phyloP scores from a whole-genome alignment of 805 yeast species.

The Zygotorulaspora florentina region DNA sequence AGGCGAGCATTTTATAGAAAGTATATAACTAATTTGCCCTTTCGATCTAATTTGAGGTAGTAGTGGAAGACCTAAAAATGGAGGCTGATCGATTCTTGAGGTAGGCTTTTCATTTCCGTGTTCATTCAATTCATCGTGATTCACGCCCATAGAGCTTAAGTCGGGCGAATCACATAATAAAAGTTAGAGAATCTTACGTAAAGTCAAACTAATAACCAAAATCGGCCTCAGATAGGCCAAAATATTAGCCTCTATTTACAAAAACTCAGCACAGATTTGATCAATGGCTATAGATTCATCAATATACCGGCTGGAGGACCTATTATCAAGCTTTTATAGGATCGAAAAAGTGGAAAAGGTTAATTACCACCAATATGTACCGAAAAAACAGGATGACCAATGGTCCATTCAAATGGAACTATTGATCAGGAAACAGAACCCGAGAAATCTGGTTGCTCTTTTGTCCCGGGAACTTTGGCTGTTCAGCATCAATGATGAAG shows the following conservation, averaged over 20 bases:
- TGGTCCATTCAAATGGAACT: slow-evolving; percentile 42
- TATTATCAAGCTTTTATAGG: slow-evolving; percentile 30
- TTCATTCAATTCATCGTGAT: no score
- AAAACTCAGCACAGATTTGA: not conserved
- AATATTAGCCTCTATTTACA: not conserved
- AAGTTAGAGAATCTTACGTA: no score
- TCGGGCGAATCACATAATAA: no score
- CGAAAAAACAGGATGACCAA: slow-evolving; percentile 38
- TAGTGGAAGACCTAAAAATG: no score
- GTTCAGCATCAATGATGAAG: slow-evolving; percentile 39
- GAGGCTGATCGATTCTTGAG: no score
- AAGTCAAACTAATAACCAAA: no score
- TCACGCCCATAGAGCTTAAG: no score
- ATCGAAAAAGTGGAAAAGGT: slow-evolving; percentile 29
- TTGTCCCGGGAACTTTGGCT: slow-evolving; percentile 43
- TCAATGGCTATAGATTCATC: slow-evolving; percentile 10
- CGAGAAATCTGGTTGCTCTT: slow-evolving; percentile 37
- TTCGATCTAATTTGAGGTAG: no score
- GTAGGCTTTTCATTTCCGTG: no score
- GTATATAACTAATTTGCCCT: no score
- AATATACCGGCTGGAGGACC: slow-evolving; percentile 27
- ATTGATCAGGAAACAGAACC: slow-evolving; percentile 34
- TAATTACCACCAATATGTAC: slow-evolving; percentile 34
- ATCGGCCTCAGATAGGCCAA: not conserved
- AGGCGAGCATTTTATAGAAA: no score